A percentile compares a stretch with the other conserved stretches of the same genome.
Conservation (phyloP, 2,329 filamentous ascomycete genomes). For the Fusarium virguliforme region DNA sequence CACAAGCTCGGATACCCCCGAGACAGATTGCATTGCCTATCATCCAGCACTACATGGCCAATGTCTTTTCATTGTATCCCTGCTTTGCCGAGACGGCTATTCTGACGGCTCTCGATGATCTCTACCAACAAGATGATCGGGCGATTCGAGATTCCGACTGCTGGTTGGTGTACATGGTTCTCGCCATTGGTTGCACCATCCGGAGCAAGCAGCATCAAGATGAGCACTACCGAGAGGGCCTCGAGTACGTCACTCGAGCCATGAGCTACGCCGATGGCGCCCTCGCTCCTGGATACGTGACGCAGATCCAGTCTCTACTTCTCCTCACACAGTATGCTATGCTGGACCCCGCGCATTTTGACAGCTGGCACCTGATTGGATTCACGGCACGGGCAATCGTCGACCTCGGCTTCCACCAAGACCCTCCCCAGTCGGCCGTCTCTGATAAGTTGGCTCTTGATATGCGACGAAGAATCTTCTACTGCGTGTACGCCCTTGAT, state of each 20-base stretch:
- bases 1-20: constrained; percentile 77
- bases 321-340: constrained; percentile 91
- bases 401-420: constrained; percentile 93
- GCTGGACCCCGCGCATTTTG: constrained; percentile 91
- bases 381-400: constrained; percentile 90
- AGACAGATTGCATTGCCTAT: constrained; percentile 78
- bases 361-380: constrained; percentile 94
- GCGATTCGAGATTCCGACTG: constrained; percentile 79
- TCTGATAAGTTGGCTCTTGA: constrained; percentile 81
- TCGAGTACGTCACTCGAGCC: constrained; percentile 74
- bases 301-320: constrained; percentile 89
- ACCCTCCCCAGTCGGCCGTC: constrained; percentile 80
- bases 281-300: constrained; percentile 85
- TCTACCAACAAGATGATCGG: constrained; percentile 81
- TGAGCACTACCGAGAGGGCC: constrained; percentile 71
- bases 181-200: constrained; percentile 84
- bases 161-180: constrained; percentile 90
- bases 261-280: constrained; percentile 86
- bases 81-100: constrained; percentile 86
- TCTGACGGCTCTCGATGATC: constrained; percentile 82
- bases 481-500: constrained; percentile 92
- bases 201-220: constrained; percentile 80
- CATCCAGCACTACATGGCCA: constrained; percentile 87
- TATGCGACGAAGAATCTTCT: constrained; percentile 86
- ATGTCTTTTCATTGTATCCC: constrained; percentile 85